Percentiles rank a stretch among this genome's conserved stretches.
These are phyloP conservation scores for Trichoderma virens DNA, from an alignment of 495 filamentous ascomycete genomes.

Conservation along the genomic window DNA sequence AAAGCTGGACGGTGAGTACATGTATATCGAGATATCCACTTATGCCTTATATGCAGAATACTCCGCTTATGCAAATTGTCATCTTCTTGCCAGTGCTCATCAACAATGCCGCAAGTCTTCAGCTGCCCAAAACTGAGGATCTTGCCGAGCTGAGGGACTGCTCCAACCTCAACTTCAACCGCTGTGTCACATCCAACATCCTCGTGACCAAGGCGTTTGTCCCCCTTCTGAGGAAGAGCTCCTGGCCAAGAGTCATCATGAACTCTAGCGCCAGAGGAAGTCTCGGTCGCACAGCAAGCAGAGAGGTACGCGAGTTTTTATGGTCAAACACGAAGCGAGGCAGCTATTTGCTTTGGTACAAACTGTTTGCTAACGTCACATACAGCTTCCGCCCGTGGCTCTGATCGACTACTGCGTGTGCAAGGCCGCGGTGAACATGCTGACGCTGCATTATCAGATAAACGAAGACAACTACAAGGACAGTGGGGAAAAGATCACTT, in stretches of 20 bases:
- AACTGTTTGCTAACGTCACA: constrained; percentile 9
- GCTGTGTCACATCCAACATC: constrained; percentile 23
- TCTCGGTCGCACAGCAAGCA: constrained; percentile 16
- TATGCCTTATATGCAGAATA: too few species aligned
- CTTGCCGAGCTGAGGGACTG: constrained; percentile 16
- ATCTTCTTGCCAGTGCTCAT: constrained; percentile 23
- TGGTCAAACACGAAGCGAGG: too few species aligned
- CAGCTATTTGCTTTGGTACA: background rate
- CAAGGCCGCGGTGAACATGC: constrained; percentile 28
- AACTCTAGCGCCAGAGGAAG: constrained; percentile 19
- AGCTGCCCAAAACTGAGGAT: constrained; percentile 9
- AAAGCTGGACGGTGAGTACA: constrained; percentile 20
- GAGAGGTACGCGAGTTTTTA: too few species aligned
- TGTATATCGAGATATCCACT: too few species aligned
- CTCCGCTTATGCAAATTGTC: background rate
- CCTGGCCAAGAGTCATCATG: constrained; percentile 17
- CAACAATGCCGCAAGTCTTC: constrained; percentile 27
- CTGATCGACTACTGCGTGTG: constrained; percentile 19
- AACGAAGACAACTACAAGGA: constrained; percentile 18
- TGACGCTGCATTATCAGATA: constrained; percentile 28
- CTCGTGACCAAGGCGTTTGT: constrained; percentile 23
- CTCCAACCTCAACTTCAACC: constrained; percentile 21
- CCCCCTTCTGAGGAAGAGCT: constrained; percentile 21
- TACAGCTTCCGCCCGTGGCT: constrained; percentile 16
- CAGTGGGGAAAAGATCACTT: constrained; percentile 18